Evolutionary conservation across 1,139 yeast species (phyloP), one percentile per base, ranked within the genome.

Genomic region (Yamadazyma dendronema): DNA sequence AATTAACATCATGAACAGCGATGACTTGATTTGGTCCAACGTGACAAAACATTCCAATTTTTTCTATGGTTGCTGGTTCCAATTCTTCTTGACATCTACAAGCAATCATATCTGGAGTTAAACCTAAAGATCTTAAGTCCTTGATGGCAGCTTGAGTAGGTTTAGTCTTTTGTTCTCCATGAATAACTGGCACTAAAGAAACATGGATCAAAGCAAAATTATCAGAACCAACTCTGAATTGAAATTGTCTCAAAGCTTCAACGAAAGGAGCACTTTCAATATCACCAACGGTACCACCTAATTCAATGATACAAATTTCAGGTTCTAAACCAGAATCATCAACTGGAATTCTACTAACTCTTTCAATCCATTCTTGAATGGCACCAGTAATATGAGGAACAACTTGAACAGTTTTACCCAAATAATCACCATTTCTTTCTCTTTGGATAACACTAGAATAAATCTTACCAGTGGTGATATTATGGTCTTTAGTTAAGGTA

Each of bases 271-370:
- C 98, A 59, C 95, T 82, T 71, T 92, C 99, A 57, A 92, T 92
- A 61, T 92, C 99, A 60, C 99, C 99, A 43, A 94, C 98, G 28
- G 99, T 92, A 61, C 99, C 99, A 60, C 99, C 99, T 47, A 92
- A 77, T 71, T 92, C 99, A 52, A 92, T 81, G 57, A 92, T 89
- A 75, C 98, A 92, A 39, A 92, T 84, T 54, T 92, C 97, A 25
- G 92, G 92, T 56, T 82, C 87, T 59, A 83, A 75, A 33, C 95
- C 95, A 33, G 92, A 77, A 46, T 86, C 84, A 62, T 94, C 98
- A 42, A 92, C 98, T 17, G 98, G 97, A 43, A 90, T 76, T 51
- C 73, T 79, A 37, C 97, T 79, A 35, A 94, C 97, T 43, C 87
- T 75, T 71, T 92, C 97, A 53, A 92, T 85, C 99, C 99, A 94